Percentiles rank a stretch among this genome's conserved stretches.
Conservation (phyloP, 306 rosid species). For the Cyclanthera cordifolia region DNA sequence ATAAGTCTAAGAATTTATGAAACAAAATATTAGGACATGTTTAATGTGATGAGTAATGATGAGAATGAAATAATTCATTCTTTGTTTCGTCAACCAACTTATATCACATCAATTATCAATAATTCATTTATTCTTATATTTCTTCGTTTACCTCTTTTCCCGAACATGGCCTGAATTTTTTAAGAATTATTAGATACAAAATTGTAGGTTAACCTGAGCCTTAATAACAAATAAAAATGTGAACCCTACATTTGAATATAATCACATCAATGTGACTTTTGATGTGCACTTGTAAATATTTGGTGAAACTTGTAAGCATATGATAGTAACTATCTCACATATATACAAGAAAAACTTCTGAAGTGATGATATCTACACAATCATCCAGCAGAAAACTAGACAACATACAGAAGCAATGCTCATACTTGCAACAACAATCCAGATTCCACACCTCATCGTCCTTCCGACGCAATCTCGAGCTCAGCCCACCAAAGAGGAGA, state of each 20-base stretch:
- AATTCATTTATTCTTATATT: too few species aligned
- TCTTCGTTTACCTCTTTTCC: too few species aligned
- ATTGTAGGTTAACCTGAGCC: too few species aligned
- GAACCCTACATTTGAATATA: not conserved
- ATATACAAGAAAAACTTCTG: constrained; percentile 18
- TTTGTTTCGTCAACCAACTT: too few species aligned
- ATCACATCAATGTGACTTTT: not conserved
- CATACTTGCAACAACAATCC: constrained; percentile 28
- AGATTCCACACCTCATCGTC: constrained; percentile 26
- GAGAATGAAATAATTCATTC: too few species aligned
- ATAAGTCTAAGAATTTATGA: too few species aligned
- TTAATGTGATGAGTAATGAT: too few species aligned
- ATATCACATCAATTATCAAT: too few species aligned
- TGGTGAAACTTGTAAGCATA: not conserved
- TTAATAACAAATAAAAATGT: not conserved
- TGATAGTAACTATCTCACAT: constrained; percentile 8
- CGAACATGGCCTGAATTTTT: too few species aligned
- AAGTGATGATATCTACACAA: constrained; percentile 20
- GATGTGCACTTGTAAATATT: not conserved
- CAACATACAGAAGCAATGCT: constrained; percentile 9
- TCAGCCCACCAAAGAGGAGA: constrained; percentile 99
- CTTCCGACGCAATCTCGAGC: constrained; percentile 64
- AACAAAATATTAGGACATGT: too few species aligned
- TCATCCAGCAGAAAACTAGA: constrained; percentile 21
- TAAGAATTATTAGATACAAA: too few species aligned